A percentile compares a stretch with the other conserved stretches of the same genome.
Evolutionary conservation across 106 monocot genomes (phyloP).

Genomic region (Dactylorhiza incarnata): DNA sequence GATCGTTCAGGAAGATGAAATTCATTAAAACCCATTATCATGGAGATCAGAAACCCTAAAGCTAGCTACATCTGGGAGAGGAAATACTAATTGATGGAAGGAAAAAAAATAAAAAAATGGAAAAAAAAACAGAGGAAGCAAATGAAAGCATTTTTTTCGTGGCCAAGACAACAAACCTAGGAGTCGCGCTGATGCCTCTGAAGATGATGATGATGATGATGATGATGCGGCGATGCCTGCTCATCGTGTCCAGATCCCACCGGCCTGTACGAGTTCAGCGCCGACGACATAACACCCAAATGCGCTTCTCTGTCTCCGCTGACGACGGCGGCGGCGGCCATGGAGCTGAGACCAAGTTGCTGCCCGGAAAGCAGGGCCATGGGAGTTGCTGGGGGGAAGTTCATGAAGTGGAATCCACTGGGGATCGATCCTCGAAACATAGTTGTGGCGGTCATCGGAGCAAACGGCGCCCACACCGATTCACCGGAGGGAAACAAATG

Average conservation of each 20-base stretch:
- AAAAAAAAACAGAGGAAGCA: background rate
- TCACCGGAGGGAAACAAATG: background rate
- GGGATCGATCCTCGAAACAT: conserved; percentile 19
- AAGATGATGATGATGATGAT: conserved; percentile 1
- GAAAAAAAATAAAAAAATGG: background rate
- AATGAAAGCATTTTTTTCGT: background rate
- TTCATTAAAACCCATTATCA: background rate
- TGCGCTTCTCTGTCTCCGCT: conserved; percentile 18
- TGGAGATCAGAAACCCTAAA: background rate
- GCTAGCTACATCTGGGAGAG: no score
- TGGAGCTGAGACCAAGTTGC: conserved; percentile 42
- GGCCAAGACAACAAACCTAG: background rate
- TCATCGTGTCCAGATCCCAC: conserved; percentile 10
- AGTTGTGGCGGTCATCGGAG: background rate
- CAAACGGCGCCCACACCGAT: background rate
- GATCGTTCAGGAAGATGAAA: background rate
- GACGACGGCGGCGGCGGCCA: background rate
- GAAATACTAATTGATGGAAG: no score
- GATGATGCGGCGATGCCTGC: background rate
- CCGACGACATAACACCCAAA: conserved; percentile 34
- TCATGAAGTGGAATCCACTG: conserved; percentile 59
- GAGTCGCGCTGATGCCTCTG: conserved; percentile 42
- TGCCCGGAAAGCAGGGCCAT: conserved; percentile 56
- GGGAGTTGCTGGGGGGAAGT: conserved; percentile 49
- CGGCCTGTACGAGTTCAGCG: conserved; percentile 33